Percentiles rank a stretch among this genome's conserved stretches.
These are phyloP conservation scores for Dicorynia guianensis DNA, from an alignment of 306 rosid species.

Conservation along the genomic window DNA sequence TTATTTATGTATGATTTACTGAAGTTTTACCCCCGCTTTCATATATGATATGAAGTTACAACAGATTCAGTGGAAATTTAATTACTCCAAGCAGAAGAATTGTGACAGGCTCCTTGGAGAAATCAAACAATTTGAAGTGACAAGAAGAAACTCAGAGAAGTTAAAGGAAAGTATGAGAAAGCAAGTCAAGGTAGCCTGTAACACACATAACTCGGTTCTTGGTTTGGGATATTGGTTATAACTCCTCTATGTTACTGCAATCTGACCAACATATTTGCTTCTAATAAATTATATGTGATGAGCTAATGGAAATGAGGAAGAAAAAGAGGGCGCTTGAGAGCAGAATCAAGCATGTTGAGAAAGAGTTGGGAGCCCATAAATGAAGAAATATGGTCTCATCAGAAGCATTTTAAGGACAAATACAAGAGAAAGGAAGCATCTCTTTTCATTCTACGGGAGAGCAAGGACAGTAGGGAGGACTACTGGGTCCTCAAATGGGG, in stretches of 20 bases:
- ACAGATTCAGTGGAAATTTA: background rate
- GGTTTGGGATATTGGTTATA: too few species aligned
- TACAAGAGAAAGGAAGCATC: background rate
- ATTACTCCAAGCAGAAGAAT: background rate
- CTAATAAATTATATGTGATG: background rate
- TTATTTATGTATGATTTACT: background rate
- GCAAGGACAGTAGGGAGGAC: background rate
- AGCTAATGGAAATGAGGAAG: slow-evolving; percentile 6
- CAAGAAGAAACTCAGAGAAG: background rate
- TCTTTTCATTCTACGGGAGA: background rate
- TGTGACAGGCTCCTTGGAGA: slow-evolving; percentile 6
- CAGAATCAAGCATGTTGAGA: background rate
- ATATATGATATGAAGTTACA: background rate
- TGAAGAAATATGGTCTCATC: slow-evolving; percentile 19
- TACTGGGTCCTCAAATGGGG: background rate
- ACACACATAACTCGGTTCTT: too few species aligned
- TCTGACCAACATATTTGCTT: background rate
- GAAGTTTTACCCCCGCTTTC: background rate
- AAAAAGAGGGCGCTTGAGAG: background rate
- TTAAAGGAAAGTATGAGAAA: slow-evolving; percentile 4
- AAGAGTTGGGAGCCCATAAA: slow-evolving; percentile 2
- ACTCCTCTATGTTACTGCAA: too few species aligned
- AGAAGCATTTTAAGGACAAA: slow-evolving; percentile 6
- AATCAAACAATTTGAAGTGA: slow-evolving; percentile 19
- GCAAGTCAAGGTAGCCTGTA: slow-evolving; percentile 28